Percentiles rank a stretch among this genome's conserved stretches.
phyloP scores from a whole-genome alignment of 192 early-diverging fungal species.

The Gonapodya prolifera region DNA sequence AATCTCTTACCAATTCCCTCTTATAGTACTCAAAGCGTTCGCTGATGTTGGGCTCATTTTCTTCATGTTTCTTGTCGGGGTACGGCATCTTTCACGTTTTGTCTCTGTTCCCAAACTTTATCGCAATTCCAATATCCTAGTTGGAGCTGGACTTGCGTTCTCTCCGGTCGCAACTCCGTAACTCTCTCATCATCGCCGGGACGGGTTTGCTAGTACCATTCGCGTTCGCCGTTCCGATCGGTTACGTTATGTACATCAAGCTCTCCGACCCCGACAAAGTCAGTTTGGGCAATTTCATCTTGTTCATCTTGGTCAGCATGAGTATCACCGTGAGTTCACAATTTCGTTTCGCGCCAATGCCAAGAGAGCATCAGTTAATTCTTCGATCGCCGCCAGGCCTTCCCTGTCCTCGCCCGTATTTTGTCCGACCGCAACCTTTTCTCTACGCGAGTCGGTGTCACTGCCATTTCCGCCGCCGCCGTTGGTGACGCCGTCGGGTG shows the following conservation, averaged over 20 bases:
- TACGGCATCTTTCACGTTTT: conserved; percentile 11
- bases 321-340: conserved; percentile 45
- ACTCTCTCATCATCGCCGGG: background rate
- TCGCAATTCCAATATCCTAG: background rate
- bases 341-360: background rate
- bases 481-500: conserved; percentile 82
- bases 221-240: conserved; percentile 57
- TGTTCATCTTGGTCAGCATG: conserved; percentile 85
- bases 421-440: conserved; percentile 77
- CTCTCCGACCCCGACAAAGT: conserved; percentile 21
- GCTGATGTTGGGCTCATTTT: conserved; percentile 79
- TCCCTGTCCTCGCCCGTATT: conserved; percentile 91
- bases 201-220: conserved; percentile 47
- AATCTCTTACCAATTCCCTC: conserved; percentile 12
- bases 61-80: conserved; percentile 77
- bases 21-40: conserved; percentile 58
- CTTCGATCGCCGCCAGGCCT: conserved; percentile 29
- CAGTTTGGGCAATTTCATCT: conserved; percentile 56
- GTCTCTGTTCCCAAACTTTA: background rate
- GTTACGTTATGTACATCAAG: conserved; percentile 53
- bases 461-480: conserved; percentile 72
- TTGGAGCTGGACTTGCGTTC: background rate
- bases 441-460: conserved; percentile 61
- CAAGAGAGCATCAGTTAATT: background rate
- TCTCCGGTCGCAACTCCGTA: background rate